Conservation (phyloP, 441 rosid species). For the Dalechampia spathulata region DNA sequence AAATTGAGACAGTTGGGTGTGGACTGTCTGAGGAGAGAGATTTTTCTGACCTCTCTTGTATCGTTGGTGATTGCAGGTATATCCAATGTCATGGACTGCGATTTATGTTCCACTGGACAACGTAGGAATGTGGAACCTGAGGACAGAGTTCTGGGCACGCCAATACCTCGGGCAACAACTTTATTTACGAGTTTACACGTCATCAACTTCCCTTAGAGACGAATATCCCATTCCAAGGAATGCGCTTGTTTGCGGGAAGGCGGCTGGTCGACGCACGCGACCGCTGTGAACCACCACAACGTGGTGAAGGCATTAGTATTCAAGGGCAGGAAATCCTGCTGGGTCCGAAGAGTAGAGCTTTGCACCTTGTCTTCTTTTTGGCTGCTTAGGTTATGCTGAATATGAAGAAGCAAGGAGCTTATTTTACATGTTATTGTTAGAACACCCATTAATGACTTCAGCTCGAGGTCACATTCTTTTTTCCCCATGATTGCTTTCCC, state of each 20-base stretch:
- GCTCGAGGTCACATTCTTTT: conserved; percentile 72
- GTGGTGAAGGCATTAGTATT: no score
- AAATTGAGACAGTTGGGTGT: no score
- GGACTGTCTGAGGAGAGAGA: no score
- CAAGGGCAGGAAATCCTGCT: conserved; percentile 1
- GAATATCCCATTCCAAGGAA: conserved; percentile 91
- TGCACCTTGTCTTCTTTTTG: conserved; percentile 3
- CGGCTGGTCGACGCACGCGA: conserved; percentile 63
- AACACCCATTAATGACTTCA: conserved; percentile 28
- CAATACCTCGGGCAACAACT: conserved; percentile 95
- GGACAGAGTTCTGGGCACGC: conserved; percentile 87
- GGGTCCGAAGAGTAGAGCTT: conserved; percentile 12
- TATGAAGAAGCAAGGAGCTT: no score
- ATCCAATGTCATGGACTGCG: conserved; percentile 89
- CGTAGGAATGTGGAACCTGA: conserved; percentile 95
- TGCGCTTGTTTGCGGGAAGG: conserved; percentile 76
- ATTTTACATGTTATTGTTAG: no score
- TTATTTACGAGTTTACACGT: conserved; percentile 66
- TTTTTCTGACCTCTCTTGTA: no score
- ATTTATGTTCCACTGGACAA: conserved; percentile 86
- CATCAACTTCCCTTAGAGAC: conserved; percentile 73
- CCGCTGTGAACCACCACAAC: conserved; percentile 40
- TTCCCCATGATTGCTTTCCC: conserved; percentile 18
- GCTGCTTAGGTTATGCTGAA: conserved; percentile 6
- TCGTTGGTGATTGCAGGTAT: conserved; percentile 43